Base-by-base conservation (phyloP, 2,329 filamentous ascomycete genomes). In the Cercospora sojina region DNA sequence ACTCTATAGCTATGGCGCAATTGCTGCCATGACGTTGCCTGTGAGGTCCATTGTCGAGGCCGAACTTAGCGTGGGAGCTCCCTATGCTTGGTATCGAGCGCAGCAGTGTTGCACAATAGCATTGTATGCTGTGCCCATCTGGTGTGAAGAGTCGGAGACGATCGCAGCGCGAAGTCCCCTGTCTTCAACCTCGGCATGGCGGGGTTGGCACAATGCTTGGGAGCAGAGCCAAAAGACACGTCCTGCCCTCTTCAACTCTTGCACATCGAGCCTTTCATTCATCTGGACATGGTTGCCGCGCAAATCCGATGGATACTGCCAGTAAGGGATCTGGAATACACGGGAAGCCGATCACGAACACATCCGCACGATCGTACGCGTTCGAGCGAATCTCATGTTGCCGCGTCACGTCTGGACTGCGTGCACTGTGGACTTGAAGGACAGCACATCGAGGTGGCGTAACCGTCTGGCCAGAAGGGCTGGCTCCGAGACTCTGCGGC, bases 1-100 rank as follows among this genome's bases (percentile, higher is more conserved):
- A 57, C 53, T 57, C 53, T 20, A 35, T 62, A 62, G 59, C 59
- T 53, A 62, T 62, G 41, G 59, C 59, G 59, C 59, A 29, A 62
- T 62, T 47, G 59, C 53, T 57, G 16, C 23, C 27, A 51, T 62
- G 43, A 62, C 43, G 43, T 47, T 53, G 31, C 13, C 43, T 55
- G 41, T 27, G 23, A 53, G 27, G 29, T 53, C 47, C 16, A 16
- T 51, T 16, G 18, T 35, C 25, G 53, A 35, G 8, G 53, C 18
- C 13, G 12, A 12, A 57, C 27, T 35, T 57, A 29, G 53, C 53
- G 27, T 32, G 7, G 10, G n/a, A 57, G 29, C 29, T 35, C 18
- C 7, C 27, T n/a, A 29, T 27, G n/a, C 23, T 53, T 27, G 47
- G 13, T 53, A 29, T 53, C 16, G 23, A 29, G 16, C 2, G 23